These are phyloP conservation scores for Nymphaea thermarum DNA, from an alignment of 164 flowering plant genomes.

Conservation along the genomic window DNA sequence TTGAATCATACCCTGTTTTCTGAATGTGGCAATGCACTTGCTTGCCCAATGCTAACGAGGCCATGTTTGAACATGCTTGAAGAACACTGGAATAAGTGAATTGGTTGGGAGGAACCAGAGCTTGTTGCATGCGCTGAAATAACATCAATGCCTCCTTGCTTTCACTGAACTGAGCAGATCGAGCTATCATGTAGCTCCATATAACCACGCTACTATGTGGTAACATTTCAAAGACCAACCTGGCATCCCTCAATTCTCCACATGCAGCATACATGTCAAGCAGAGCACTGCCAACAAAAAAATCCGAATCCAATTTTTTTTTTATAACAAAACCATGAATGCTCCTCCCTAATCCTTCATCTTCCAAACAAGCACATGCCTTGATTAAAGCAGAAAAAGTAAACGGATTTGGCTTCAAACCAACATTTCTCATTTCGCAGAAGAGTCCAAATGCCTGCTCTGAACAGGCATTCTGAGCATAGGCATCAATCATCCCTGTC, in stretches of 20 bases:
- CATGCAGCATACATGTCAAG: constrained; percentile 64
- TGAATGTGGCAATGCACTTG: constrained; percentile 51
- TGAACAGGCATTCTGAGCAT: constrained; percentile 50
- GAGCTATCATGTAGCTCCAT: constrained; percentile 92
- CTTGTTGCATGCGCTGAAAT: constrained; percentile 50
- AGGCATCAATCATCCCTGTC: constrained; percentile 76
- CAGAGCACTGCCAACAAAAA: constrained; percentile 47
- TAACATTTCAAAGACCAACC: constrained; percentile 43
- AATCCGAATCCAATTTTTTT: constrained; percentile 42
- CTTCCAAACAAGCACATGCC: constrained; percentile 54
- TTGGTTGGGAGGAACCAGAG: constrained; percentile 54
- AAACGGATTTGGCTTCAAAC: constrained; percentile 55
- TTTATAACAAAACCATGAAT: constrained; percentile 65
- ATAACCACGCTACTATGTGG: constrained; percentile 54
- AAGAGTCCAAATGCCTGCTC: constrained; percentile 47
- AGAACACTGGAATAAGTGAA: constrained; percentile 67
- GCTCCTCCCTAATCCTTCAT: constrained; percentile 34
- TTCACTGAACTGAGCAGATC: constrained; percentile 50
- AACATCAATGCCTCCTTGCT: constrained; percentile 42
- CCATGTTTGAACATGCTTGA: constrained; percentile 60
- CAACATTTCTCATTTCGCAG: constrained; percentile 40
- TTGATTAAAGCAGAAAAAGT: constrained; percentile 62
- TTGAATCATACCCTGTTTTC: constrained; percentile 47
- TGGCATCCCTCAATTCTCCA: constrained; percentile 42
- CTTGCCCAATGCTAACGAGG: constrained; percentile 33